Conservation (phyloP, 768 basidiomycete genomes). For the Holtermanniella nyarrowii region DNA sequence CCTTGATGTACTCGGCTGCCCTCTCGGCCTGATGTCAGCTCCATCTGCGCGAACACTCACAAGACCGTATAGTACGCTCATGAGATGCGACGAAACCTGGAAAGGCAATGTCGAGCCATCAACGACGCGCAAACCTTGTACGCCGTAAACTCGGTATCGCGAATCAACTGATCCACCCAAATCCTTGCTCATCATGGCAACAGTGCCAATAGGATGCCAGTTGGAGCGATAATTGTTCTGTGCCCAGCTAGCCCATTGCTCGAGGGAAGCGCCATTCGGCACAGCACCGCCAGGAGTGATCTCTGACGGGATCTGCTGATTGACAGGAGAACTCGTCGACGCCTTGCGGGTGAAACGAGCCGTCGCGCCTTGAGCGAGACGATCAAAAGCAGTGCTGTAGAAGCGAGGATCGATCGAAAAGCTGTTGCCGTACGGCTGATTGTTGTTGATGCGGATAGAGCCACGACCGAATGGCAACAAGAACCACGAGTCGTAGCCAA, state of each 20-base stretch:
- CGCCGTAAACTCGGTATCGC: slow-evolving; percentile 26
- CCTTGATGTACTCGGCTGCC: slow-evolving; percentile 28
- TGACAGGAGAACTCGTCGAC: slow-evolving; percentile 10
- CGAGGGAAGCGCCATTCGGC: slow-evolving; percentile 1
- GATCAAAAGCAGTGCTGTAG: slow-evolving; percentile 23
- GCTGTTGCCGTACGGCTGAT: slow-evolving; percentile 17
- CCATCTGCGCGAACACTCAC: slow-evolving; percentile 5
- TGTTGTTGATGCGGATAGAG: slow-evolving; percentile 26
- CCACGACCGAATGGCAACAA: slow-evolving; percentile 32
- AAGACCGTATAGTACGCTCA: slow-evolving; percentile 29
- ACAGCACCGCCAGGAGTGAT: too few relatives aligned
- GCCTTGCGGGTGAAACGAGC: slow-evolving; percentile 19
- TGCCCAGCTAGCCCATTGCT: slow-evolving; percentile 22
- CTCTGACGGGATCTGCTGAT: slow-evolving; percentile 2
- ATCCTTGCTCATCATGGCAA: slow-evolving; percentile 30
- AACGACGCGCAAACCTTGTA: slow-evolving; percentile 24
- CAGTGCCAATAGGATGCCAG: slow-evolving; percentile 34
- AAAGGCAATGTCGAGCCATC: slow-evolving; percentile 29
- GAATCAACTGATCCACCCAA: slow-evolving; percentile 31
- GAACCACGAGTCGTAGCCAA: slow-evolving; percentile 26
- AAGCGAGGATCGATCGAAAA: slow-evolving; percentile 25
- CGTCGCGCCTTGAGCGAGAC: slow-evolving; percentile 27
- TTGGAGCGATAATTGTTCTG: slow-evolving; percentile 22
- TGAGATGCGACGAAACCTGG: slow-evolving; percentile 32
- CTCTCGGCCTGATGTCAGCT: slow-evolving; percentile 18